A percentile compares a stretch with the other conserved stretches of the same genome.
phyloP scores from a whole-genome alignment of 139 green algal species.

The Auxenochlorella protothecoides region DNA sequence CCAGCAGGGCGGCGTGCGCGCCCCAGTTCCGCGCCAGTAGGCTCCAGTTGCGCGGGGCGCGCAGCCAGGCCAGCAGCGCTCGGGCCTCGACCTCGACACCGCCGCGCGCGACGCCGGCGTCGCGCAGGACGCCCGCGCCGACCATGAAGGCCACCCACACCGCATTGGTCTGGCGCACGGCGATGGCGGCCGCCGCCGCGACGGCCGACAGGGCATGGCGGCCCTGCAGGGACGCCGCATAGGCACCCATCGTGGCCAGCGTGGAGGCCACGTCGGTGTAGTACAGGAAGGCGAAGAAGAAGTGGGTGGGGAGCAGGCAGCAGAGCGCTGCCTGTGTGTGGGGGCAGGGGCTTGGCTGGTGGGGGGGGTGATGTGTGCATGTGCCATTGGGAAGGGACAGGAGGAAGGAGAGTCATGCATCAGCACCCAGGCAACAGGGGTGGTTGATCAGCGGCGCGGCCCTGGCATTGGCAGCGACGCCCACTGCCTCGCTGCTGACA shows the following conservation, averaged over 20 bases:
- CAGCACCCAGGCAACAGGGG: background rate
- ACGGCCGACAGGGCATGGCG: slow-evolving; percentile 12
- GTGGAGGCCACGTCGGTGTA: slow-evolving; percentile 84
- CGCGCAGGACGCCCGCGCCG: slow-evolving; percentile 1
- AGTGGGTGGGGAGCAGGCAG: slow-evolving; percentile 63
- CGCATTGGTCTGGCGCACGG: slow-evolving; percentile 83
- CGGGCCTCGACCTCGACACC: no score
- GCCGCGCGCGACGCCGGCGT: background rate
- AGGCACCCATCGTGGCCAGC: slow-evolving; percentile 46
- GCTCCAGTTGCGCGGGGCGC: background rate
- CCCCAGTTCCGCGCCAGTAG: background rate
- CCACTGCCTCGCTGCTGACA: no score
- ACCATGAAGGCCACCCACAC: slow-evolving; percentile 75
- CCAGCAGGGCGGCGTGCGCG: background rate
- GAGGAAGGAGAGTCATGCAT: background rate
- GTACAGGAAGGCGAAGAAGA: slow-evolving; percentile 82
- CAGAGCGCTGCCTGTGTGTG: slow-evolving; percentile 23
- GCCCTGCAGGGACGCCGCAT: slow-evolving; percentile 15
- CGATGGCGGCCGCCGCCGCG: slow-evolving; percentile 39
- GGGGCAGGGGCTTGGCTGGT: background rate
- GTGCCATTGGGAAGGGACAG: background rate
- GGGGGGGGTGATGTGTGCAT: background rate
- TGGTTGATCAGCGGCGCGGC: background rate
- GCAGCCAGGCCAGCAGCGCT: background rate
- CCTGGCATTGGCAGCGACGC: no score